Percentiles rank a stretch among this genome's conserved stretches.
Evolutionary conservation across 2,329 filamentous ascomycete species (phyloP).

Genomic region (Pezicula carpinea): DNA sequence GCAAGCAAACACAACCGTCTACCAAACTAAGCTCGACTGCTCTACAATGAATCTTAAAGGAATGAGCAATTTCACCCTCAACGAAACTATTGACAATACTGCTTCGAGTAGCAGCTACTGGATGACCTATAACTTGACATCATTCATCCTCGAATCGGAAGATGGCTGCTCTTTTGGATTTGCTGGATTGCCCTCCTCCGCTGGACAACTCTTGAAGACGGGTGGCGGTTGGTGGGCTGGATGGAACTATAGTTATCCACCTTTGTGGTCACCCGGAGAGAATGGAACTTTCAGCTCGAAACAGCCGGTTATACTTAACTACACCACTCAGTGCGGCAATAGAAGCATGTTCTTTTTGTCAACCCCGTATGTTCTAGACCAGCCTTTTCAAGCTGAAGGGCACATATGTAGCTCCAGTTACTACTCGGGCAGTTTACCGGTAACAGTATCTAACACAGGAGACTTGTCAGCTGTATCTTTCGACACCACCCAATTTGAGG

Average conservation of each 20-base stretch:
- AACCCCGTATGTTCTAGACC: slow-evolving; percentile 4
- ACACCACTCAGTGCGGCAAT: slow-evolving; percentile 9
- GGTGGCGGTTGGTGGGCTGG: slow-evolving; percentile 6
- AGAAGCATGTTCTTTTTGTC: slow-evolving; percentile 9
- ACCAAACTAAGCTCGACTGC: slow-evolving; percentile 9
- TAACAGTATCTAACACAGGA: slow-evolving; percentile 7
- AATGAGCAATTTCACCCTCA: slow-evolving; percentile 7
- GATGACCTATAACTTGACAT: slow-evolving; percentile 2
- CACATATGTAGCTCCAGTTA: slow-evolving; percentile 11
- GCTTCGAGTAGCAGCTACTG: not conserved
- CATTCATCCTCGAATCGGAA: slow-evolving; percentile 8
- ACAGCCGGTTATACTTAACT: slow-evolving; percentile 4
- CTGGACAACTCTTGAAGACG: slow-evolving; percentile 4
- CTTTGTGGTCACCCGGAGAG: not conserved
- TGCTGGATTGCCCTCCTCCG: not conserved
- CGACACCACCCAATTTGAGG: slow-evolving; percentile 5
- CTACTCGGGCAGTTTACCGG: slow-evolving; percentile 8
- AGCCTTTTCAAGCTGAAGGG: slow-evolving; percentile 8
- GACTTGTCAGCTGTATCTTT: slow-evolving; percentile 5
- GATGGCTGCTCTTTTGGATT: slow-evolving; percentile 12
- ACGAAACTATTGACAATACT: not conserved
- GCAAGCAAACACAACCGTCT: slow-evolving; percentile 12
- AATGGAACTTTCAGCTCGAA: slow-evolving; percentile 4
- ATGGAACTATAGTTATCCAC: slow-evolving; percentile 6
- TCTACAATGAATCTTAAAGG: slow-evolving; percentile 6